These are phyloP conservation scores for Leishmania amazonensis DNA, from an alignment of 208 protist genomes.

Conservation along the genomic window DNA sequence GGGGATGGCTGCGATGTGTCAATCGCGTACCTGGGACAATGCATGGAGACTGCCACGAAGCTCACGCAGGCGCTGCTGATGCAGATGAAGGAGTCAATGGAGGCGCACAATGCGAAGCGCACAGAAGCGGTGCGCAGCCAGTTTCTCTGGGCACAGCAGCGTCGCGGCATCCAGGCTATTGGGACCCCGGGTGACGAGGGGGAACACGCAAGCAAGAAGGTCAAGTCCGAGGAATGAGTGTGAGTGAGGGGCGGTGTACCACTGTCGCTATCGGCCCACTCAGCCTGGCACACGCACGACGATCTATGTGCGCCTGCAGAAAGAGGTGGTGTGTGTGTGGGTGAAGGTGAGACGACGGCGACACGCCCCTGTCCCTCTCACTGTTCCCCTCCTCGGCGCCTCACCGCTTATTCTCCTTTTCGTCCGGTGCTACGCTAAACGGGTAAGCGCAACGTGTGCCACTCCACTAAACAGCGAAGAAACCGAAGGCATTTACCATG, in stretches of 20 bases:
- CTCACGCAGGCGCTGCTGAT: slow-evolving; percentile 55
- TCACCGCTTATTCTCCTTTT: neutral
- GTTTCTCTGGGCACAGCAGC: slow-evolving; percentile 89
- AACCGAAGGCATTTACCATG: too few species aligned
- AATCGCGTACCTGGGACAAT: slow-evolving; percentile 45
- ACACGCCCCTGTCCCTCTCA: neutral
- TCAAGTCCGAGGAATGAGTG: slow-evolving; percentile 20
- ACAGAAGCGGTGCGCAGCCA: slow-evolving; percentile 57
- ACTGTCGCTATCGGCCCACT: neutral
- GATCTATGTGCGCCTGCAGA: neutral
- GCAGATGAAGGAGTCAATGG: slow-evolving; percentile 68
- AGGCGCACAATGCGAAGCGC: slow-evolving; percentile 60
- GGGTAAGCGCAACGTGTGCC: neutral
- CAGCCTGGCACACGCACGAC: neutral
- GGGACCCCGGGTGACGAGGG: slow-evolving; percentile 9
- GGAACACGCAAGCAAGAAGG: slow-evolving; percentile 28
- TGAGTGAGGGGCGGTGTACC: neutral
- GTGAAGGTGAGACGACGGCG: neutral
- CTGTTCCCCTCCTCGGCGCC: neutral
- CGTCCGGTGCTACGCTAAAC: neutral
- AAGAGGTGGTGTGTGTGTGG: neutral
- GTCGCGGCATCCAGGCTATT: slow-evolving; percentile 54
- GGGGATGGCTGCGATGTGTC: slow-evolving; percentile 68
- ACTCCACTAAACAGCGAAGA: neutral
- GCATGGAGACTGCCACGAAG: slow-evolving; percentile 47